These are phyloP conservation scores for Termitomyces sp. DNA, from an alignment of 768 basidiomycete genomes.

Conservation along the genomic window DNA sequence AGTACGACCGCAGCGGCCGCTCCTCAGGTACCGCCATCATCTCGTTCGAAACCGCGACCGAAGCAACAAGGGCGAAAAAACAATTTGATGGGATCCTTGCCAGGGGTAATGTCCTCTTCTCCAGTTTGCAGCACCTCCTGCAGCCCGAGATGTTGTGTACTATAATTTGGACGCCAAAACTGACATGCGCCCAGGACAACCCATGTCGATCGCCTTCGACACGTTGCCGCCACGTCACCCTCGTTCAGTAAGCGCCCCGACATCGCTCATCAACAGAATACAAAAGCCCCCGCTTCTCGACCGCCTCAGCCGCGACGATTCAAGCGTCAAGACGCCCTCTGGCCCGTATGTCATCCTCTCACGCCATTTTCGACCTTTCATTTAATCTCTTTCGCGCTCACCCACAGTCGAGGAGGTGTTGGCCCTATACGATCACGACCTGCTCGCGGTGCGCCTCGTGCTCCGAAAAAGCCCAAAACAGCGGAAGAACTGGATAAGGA, in stretches of 20 bases:
- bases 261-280: constrained; percentile 71
- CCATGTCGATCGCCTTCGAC: constrained; percentile 71
- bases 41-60: constrained; percentile 72
- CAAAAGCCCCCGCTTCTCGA: constrained; percentile 71
- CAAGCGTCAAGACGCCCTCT: constrained; percentile 30
- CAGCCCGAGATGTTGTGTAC: neutral
- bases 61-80: constrained; percentile 82
- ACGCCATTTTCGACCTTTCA: neutral
- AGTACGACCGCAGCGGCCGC: constrained; percentile 97
- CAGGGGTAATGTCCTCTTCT: constrained; percentile 57
- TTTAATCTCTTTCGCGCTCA: neutral
- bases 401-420: constrained; percentile 30
- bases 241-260: constrained; percentile 49
- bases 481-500: constrained; percentile 87
- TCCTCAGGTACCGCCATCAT: constrained; percentile 82
- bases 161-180: neutral
- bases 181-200: constrained; percentile 55
- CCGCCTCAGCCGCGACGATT: constrained; percentile 54
- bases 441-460: constrained; percentile 31
- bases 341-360: constrained; percentile 34
- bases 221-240: constrained; percentile 44
- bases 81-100: constrained; percentile 85
- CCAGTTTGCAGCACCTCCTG: neutral
- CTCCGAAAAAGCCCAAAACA: constrained; percentile 60
- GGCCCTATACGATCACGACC: constrained; percentile 52